Percentiles rank a stretch among this genome's conserved stretches.
phyloP scores from a whole-genome alignment of 1,139 yeast genomes.

The Suhomyces atakaporum region DNA sequence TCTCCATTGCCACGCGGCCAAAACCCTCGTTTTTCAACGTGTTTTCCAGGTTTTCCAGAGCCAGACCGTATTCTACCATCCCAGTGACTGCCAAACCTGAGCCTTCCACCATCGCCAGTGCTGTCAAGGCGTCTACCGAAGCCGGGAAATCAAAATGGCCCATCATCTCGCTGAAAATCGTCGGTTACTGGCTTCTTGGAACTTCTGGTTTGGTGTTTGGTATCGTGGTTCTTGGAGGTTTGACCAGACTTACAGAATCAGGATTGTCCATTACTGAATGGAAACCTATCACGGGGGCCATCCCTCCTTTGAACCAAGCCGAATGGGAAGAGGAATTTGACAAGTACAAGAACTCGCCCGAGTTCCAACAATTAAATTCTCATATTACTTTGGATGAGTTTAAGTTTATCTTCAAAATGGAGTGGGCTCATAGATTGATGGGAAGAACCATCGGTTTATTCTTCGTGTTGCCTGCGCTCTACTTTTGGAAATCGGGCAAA shows the following conservation, averaged over 20 bases:
- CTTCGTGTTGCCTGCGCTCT: conserved; percentile 81
- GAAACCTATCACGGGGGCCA: conserved; percentile 95
- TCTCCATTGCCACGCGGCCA: conserved; percentile 15
- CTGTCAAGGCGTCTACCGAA: conserved; percentile 5
- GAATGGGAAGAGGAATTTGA: conserved; percentile 87
- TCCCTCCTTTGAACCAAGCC: conserved; percentile 78
- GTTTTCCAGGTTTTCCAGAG: conserved; percentile 6
- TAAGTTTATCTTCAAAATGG: conserved; percentile 94
- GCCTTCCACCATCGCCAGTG: conserved; percentile 6
- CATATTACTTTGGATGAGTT: conserved; percentile 91
- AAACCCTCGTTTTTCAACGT: conserved; percentile 4
- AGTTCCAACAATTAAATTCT: conserved; percentile 83
- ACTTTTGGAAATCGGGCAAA: conserved; percentile 67
- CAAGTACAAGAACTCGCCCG: conserved; percentile 85
- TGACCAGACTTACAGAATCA: conserved; percentile 92
- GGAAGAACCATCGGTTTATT: conserved; percentile 89
- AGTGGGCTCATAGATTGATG: conserved; percentile 93
- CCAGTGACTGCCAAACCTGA: conserved; percentile 4
- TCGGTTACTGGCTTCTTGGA: conserved; percentile 91
- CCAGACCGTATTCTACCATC: conserved; percentile 16
- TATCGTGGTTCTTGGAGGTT: conserved; percentile 94
- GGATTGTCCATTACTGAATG: conserved; percentile 97
- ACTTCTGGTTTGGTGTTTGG: conserved; percentile 91
- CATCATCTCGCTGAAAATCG: conserved; percentile 46
- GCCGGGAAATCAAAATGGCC: conserved; percentile 14